These are phyloP conservation scores for Aegilops sharonensis DNA, from an alignment of 176 grass and related monocot species.

Conservation along the genomic window DNA sequence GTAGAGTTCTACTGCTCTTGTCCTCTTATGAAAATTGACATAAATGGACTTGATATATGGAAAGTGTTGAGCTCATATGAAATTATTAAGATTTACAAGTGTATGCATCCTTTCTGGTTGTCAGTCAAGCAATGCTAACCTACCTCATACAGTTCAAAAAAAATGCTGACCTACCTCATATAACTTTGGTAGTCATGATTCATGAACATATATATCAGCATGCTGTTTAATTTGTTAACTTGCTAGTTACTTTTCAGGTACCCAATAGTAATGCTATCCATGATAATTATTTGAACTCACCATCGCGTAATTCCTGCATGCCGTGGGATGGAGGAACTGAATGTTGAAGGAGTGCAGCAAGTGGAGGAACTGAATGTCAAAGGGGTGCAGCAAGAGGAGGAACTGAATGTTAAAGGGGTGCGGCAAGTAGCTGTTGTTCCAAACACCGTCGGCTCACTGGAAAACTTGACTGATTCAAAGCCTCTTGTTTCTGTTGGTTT, in stretches of 20 bases:
- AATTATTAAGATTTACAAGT: not conserved
- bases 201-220: not conserved
- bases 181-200: not conserved
- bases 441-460: not conserved
- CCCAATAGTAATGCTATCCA: not conserved
- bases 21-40: not conserved
- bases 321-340: constrained; percentile 39
- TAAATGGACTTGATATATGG: not conserved
- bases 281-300: constrained; percentile 6
- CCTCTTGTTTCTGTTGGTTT: constrained; percentile 13
- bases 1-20: not conserved
- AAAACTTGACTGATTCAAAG: constrained; percentile 23
- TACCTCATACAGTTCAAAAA: not conserved
- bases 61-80: not conserved
- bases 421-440: not conserved
- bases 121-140: not conserved
- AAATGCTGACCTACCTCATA: not conserved
- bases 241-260: constrained; percentile 23
- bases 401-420: constrained; percentile 9
- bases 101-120: not conserved
- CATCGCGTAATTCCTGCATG: constrained; percentile 9
- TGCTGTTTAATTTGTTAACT: not conserved
- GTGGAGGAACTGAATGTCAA: constrained; percentile 33
- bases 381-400: constrained; percentile 21
- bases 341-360: not conserved